Evolutionary conservation across 108 stramenopile genomes (phyloP).

Genomic region (Cyclotella cryptica): DNA sequence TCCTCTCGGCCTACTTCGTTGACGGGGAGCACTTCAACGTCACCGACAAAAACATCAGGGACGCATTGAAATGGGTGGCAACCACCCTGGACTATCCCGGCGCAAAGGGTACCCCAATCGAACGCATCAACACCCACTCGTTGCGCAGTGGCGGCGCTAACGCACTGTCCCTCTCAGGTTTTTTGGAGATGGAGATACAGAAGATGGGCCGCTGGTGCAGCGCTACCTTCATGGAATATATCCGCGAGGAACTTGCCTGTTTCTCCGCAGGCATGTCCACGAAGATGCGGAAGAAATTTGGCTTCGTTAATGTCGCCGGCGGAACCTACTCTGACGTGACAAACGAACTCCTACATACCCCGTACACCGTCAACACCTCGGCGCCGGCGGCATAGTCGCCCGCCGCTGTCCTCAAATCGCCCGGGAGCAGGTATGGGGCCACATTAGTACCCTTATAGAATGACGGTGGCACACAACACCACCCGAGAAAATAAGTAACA

Average conservation of each 20-base stretch:
- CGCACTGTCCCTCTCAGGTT: slow-evolving; percentile 6
- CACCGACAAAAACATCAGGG: neutral
- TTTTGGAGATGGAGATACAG: slow-evolving; percentile 14
- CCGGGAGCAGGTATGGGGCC: too few species aligned
- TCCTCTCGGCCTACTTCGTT: neutral
- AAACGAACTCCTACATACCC: neutral
- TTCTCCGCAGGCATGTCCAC: slow-evolving; percentile 13
- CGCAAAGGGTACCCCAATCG: slow-evolving; percentile 17
- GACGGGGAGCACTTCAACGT: neutral
- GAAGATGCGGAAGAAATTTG: neutral
- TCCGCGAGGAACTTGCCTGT: neutral
- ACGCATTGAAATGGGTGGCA: slow-evolving; percentile 8
- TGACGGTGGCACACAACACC: too few species aligned
- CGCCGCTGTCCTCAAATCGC: too few species aligned
- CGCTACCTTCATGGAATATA: slow-evolving; percentile 19
- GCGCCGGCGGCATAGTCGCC: too few species aligned
- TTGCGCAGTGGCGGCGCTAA: slow-evolving; percentile 12
- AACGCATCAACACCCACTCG: slow-evolving; percentile 17
- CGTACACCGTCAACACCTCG: neutral
- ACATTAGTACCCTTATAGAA: too few species aligned
- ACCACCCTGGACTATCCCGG: slow-evolving; percentile 6
- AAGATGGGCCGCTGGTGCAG: slow-evolving; percentile 21
- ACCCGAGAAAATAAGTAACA: too few species aligned
- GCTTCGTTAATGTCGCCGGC: slow-evolving; percentile 13
- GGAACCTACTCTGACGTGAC: neutral